Percentiles rank a stretch among this genome's conserved stretches.
These are phyloP conservation scores for Penicillium polonicum DNA, from an alignment of 2,329 filamentous ascomycete genomes.

Conservation along the genomic window DNA sequence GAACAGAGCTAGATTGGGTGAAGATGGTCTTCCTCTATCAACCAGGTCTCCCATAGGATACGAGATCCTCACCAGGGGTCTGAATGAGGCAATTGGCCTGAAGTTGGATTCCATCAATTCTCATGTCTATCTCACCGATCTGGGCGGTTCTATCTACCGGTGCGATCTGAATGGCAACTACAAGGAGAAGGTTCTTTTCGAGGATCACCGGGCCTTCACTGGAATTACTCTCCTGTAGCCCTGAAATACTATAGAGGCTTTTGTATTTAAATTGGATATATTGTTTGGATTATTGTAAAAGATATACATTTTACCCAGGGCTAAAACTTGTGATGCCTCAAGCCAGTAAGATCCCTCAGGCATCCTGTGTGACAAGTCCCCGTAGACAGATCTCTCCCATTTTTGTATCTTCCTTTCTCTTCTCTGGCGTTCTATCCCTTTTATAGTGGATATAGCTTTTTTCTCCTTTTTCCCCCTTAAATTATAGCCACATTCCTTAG, in stretches of 20 bases:
- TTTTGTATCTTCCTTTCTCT: too few relatives aligned
- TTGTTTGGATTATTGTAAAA: not conserved
- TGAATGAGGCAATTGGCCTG: slow-evolving; percentile 31
- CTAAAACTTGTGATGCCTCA: too few relatives aligned
- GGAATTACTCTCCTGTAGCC: slow-evolving; percentile 10
- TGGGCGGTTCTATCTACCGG: slow-evolving; percentile 22
- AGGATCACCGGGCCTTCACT: slow-evolving; percentile 19
- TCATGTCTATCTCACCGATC: slow-evolving; percentile 29
- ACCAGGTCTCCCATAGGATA: not conserved
- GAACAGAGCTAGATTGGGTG: slow-evolving; percentile 40
- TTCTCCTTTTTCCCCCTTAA: too few relatives aligned
- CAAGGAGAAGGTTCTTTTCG: slow-evolving; percentile 1
- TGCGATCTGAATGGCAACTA: slow-evolving; percentile 17
- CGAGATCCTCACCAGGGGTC: slow-evolving; percentile 22
- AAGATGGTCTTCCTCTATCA: not conserved
- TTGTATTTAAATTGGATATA: not conserved
- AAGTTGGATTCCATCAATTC: slow-evolving; percentile 21
- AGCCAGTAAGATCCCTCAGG: too few relatives aligned
- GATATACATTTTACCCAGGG: too few relatives aligned
- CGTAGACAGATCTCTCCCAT: too few relatives aligned
- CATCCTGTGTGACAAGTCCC: too few relatives aligned
- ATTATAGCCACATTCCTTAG: too few relatives aligned
- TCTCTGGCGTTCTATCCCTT: too few relatives aligned
- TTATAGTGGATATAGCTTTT: too few relatives aligned
- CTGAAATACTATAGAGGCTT: not conserved